phyloP scores from a whole-genome alignment of 345 rosid species.

The Crucihimalaya himalaica region DNA sequence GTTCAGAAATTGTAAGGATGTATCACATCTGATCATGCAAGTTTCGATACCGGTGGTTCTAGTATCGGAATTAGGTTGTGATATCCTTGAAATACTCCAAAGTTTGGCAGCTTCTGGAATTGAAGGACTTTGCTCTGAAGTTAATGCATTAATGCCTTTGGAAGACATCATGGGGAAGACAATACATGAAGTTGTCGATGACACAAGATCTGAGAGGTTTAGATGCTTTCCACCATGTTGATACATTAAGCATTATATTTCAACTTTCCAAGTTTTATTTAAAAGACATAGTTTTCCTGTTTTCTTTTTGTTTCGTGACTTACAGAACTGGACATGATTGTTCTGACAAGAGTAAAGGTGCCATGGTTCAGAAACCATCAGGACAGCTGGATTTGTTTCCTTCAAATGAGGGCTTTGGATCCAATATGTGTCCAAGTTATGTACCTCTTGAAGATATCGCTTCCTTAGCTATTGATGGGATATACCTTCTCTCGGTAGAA shows the following conservation, averaged over 20 bases:
- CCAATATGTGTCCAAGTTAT: constrained; percentile 30
- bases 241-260: constrained; percentile 11
- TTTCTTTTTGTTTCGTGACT: neutral
- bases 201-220: constrained; percentile 44
- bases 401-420: constrained; percentile 27
- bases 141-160: constrained; percentile 60
- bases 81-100: constrained; percentile 45
- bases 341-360: constrained; percentile 14
- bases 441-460: constrained; percentile 45
- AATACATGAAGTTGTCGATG: constrained; percentile 50
- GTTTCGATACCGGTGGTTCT: constrained; percentile 61
- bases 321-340: constrained; percentile 24
- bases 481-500: constrained; percentile 59
- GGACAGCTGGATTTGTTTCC: constrained; percentile 11
- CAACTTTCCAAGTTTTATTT: neutral
- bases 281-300: neutral
- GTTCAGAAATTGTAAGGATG: constrained; percentile 51
- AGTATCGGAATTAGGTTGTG: constrained; percentile 61
- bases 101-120: constrained; percentile 57
- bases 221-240: constrained; percentile 23
- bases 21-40: constrained; percentile 58
- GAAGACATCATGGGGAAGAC: constrained; percentile 67
- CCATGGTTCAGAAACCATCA: constrained; percentile 1
- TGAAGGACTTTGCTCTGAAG: constrained; percentile 44
- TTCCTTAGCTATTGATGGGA: constrained; percentile 48